Conservation (phyloP, 164 flowering plant genomes). For the Nelumbo lutea region DNA sequence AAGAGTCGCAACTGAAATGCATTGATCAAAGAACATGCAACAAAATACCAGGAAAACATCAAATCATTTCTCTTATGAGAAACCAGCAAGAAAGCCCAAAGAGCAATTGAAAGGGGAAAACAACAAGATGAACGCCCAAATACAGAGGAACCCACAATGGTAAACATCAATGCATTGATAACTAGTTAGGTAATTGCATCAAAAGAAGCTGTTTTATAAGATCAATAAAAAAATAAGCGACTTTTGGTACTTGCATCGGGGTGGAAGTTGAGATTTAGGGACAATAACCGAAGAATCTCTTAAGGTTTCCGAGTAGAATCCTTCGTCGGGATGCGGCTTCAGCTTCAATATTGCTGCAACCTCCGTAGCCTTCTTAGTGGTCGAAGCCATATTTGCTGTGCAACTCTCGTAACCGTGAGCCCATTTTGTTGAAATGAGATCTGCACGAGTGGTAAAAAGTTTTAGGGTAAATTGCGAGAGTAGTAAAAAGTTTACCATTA, state of each 20-base stretch:
- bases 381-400: constrained; percentile 16
- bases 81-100: neutral
- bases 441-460: too few relatives aligned
- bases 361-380: constrained; percentile 32
- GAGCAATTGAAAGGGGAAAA: neutral
- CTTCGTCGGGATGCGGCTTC: constrained; percentile 74
- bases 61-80: too few relatives aligned
- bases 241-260: constrained; percentile 42
- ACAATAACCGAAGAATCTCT: constrained; percentile 67
- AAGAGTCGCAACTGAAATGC: too few relatives aligned
- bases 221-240: too few relatives aligned
- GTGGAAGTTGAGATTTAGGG: constrained; percentile 64
- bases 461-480: too few relatives aligned
- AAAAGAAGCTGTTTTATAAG: too few relatives aligned
- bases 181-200: too few relatives aligned
- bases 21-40: too few relatives aligned
- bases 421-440: too few relatives aligned
- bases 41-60: too few relatives aligned
- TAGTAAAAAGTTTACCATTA: too few relatives aligned
- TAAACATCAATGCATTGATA: neutral
- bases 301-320: constrained; percentile 67
- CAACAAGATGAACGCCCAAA: neutral
- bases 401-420: too few relatives aligned
- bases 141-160: neutral
- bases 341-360: constrained; percentile 55